Evolutionary conservation across 2,329 filamentous ascomycete genomes (phyloP).

Genomic region (Lecanicillium sp.): DNA sequence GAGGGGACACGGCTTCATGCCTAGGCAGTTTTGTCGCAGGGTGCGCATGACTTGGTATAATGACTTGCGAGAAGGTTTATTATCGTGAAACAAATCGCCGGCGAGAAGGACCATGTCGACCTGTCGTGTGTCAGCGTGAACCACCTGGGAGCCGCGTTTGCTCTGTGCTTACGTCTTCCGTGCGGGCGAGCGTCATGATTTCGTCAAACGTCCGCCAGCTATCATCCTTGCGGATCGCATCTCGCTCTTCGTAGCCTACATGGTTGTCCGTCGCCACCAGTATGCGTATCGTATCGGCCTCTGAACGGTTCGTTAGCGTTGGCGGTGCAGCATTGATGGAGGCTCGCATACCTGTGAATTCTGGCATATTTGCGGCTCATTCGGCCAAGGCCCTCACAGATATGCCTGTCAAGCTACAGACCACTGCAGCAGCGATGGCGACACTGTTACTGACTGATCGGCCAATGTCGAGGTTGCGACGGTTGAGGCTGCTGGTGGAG

Average conservation of each 20-base stretch:
- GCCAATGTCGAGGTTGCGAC: no score
- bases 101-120: conserved; percentile 95
- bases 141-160: neutral
- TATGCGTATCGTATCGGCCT: conserved; percentile 83
- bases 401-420: conserved; percentile 3
- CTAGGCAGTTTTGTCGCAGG: conserved; percentile 85
- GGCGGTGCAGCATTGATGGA: conserved; percentile 8
- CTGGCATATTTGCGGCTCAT: no score
- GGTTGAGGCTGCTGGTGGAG: no score
- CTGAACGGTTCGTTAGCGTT: conserved; percentile 18
- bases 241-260: conserved; percentile 92
- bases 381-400: no score
- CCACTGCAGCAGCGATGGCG: no score
- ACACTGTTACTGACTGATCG: no score
- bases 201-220: conserved; percentile 97
- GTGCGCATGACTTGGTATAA: conserved; percentile 98
- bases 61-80: conserved; percentile 90
- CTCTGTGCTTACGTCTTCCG: conserved; percentile 56
- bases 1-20: conserved; percentile 90
- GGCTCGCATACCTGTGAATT: conserved; percentile 18
- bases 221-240: conserved; percentile 90
- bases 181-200: conserved; percentile 80
- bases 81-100: conserved; percentile 95
- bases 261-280: conserved; percentile 94
- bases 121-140: conserved; percentile 22